phyloP scores from a whole-genome alignment of 257 asterid species.

The Haberlea rhodopensis region DNA sequence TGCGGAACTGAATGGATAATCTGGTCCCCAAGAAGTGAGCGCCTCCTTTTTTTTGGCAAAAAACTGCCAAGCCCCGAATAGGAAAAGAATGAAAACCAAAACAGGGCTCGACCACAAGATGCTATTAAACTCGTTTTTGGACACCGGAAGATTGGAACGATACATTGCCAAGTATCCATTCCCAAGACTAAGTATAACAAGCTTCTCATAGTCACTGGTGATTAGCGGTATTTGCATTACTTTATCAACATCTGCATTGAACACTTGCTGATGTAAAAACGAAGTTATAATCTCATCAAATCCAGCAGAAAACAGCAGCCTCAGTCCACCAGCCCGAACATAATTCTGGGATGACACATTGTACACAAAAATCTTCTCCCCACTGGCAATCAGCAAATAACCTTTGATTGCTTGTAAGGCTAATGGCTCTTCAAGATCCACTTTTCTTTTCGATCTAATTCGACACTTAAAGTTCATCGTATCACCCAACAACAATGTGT shows the following conservation, averaged over 20 bases:
- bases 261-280: slow-evolving; percentile 46
- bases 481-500: slow-evolving; percentile 76
- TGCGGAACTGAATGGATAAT: slow-evolving; percentile 59
- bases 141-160: slow-evolving; percentile 74
- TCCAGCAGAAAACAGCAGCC: slow-evolving; percentile 62
- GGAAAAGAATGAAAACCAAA: slow-evolving; percentile 74
- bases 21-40: slow-evolving; percentile 91
- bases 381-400: slow-evolving; percentile 59
- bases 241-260: slow-evolving; percentile 28
- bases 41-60: slow-evolving; percentile 92
- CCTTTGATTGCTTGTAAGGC: slow-evolving; percentile 83
- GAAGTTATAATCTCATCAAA: slow-evolving; percentile 61
- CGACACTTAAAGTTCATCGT: slow-evolving; percentile 87
- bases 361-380: slow-evolving; percentile 60
- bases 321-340: slow-evolving; percentile 69
- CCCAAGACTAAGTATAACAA: slow-evolving; percentile 62
- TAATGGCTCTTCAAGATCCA: slow-evolving; percentile 57
- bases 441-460: slow-evolving; percentile 67
- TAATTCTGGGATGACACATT: slow-evolving; percentile 87
- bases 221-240: slow-evolving; percentile 46
- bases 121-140: slow-evolving; percentile 74
- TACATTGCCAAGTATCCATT: slow-evolving; percentile 74
- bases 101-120: slow-evolving; percentile 89
- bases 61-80: slow-evolving; percentile 84
- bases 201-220: slow-evolving; percentile 72